Evolutionary conservation across 2,329 filamentous ascomycete genomes (phyloP).

Genomic region (Claviceps humidiphila): DNA sequence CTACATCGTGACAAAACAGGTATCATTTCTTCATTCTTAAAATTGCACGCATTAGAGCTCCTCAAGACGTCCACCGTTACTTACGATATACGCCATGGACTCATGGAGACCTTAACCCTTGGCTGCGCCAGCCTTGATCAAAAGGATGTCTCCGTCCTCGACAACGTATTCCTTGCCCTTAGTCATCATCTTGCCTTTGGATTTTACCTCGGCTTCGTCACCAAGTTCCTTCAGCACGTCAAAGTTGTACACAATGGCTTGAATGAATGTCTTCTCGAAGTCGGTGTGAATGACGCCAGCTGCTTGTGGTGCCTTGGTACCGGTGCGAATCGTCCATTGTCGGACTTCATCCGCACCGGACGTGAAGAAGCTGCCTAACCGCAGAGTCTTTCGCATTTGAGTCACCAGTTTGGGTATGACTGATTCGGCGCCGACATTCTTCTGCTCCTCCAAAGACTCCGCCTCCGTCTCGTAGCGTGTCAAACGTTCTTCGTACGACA

Average conservation of each 20-base stretch:
- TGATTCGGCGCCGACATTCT: constrained; percentile 75
- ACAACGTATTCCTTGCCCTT: constrained; percentile 97
- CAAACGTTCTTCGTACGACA: constrained; percentile 84
- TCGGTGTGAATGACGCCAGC: constrained; percentile 97
- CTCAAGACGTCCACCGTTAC: neutral
- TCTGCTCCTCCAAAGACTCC: constrained; percentile 72
- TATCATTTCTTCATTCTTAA: neutral
- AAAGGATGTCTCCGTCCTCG: constrained; percentile 67
- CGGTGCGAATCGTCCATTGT: constrained; percentile 94
- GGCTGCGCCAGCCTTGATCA: constrained; percentile 82
- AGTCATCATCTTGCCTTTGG: constrained; percentile 93
- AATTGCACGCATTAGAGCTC: neutral
- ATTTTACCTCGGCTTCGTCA: constrained; percentile 77
- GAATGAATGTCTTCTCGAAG: constrained; percentile 99
- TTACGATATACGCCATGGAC: too few relatives aligned
- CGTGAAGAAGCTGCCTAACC: constrained; percentile 94
- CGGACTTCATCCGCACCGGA: constrained; percentile 90
- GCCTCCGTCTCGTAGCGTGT: constrained; percentile 66
- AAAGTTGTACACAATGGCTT: constrained; percentile 90
- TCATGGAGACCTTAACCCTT: constrained; percentile 39
- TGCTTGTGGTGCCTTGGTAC: constrained; percentile 93
- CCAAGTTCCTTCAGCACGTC: constrained; percentile 67
- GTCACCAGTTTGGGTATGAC: constrained; percentile 82
- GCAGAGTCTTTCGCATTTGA: constrained; percentile 84
- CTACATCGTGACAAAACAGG: neutral